Base-by-base conservation (phyloP, 2,329 filamentous ascomycete species). In the Venturiaceae sp. region DNA sequence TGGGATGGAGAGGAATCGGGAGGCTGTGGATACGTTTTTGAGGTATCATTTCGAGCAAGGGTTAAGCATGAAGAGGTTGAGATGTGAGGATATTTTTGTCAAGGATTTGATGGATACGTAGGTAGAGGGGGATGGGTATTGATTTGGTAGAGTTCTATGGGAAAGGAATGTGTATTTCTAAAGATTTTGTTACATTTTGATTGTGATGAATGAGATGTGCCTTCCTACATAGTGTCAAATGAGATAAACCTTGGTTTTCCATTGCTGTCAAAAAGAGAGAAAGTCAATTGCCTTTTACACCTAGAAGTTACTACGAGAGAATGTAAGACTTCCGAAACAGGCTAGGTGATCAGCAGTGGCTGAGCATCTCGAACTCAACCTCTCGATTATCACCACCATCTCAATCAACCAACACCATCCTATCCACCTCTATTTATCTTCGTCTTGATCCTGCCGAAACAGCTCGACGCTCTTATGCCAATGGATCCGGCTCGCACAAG, bases 1-100 rank as follows among this genome's bases (percentile, higher is more conserved):
- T 58, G 70, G 69, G 2, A 33, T 72, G 1, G 68, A 70, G 36
- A 23, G 50, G 26, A 72, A 72, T 59, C 62, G 68, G 30, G 67
- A 66, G 59, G 68, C 66, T 9, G 61, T 71, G 19, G 68, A 71
- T 60, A 65, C 62, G 1, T 55, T 71, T 39, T 62, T 72, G 19
- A 41, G 63, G n/a, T 67, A 61, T 34, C 60, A 71, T 46, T 56
- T 66, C 41, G 64, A 71, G 44, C 70, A 72, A 60, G 61, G 46
- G 30, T n/a, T 52, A 21, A 28, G 23, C 21, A 52, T 5, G 14
- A 39, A n/a, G 37, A 39, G 37, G 14, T n/a, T 39, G 9, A 39
- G 16, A 6, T 39, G 37, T 39, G 37, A 39, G 37, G 37, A 39
- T 39, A 39, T 39, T 7, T 39, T 39, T 39, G 37, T 39, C 2